A percentile compares a stretch with the other conserved stretches of the same genome.
These are phyloP conservation scores for Mortierella sp. DNA, from an alignment of 371 early-diverging fungal genomes.

Conservation along the genomic window DNA sequence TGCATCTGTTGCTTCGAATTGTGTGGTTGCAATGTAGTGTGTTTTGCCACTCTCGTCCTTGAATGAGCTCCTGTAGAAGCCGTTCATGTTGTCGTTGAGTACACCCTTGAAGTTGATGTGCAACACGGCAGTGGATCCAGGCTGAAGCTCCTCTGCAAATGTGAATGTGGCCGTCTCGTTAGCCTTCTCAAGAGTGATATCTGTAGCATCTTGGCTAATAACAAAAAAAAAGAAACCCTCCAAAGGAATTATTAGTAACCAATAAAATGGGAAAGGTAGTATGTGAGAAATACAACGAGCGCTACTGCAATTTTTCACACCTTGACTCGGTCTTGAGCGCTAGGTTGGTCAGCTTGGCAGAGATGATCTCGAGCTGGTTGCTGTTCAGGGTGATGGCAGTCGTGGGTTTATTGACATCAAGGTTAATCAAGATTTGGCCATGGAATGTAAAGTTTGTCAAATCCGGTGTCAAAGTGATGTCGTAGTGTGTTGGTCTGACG, in stretches of 20 bases:
- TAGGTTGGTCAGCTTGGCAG: conserved; percentile 62
- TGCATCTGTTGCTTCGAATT: conserved; percentile 95
- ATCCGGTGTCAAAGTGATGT: conserved; percentile 75
- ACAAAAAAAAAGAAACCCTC: too few species aligned
- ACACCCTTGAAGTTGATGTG: conserved; percentile 79
- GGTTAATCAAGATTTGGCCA: conserved; percentile 73
- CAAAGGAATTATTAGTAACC: not conserved
- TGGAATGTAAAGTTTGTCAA: conserved; percentile 74
- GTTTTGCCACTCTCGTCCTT: conserved; percentile 79
- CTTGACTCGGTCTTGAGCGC: conserved; percentile 70
- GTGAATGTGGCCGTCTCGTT: conserved; percentile 80
- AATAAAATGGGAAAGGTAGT: not conserved
- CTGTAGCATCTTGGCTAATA: conserved; percentile 72
- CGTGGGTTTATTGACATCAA: conserved; percentile 73
- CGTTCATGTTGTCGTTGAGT: conserved; percentile 89
- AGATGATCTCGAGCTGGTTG: conserved; percentile 65
- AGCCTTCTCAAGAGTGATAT: conserved; percentile 73
- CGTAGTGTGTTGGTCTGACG: conserved; percentile 81
- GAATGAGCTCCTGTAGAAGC: conserved; percentile 90
- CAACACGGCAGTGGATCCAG: conserved; percentile 77
- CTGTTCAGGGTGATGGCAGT: conserved; percentile 73
- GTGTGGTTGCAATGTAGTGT: conserved; percentile 87
- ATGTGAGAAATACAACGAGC: not conserved
- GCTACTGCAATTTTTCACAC: conserved; percentile 34
- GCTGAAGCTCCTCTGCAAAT: conserved; percentile 75